Conservation (phyloP, 1,139 yeast species). For the Wickerhamiella pararugosa region DNA sequence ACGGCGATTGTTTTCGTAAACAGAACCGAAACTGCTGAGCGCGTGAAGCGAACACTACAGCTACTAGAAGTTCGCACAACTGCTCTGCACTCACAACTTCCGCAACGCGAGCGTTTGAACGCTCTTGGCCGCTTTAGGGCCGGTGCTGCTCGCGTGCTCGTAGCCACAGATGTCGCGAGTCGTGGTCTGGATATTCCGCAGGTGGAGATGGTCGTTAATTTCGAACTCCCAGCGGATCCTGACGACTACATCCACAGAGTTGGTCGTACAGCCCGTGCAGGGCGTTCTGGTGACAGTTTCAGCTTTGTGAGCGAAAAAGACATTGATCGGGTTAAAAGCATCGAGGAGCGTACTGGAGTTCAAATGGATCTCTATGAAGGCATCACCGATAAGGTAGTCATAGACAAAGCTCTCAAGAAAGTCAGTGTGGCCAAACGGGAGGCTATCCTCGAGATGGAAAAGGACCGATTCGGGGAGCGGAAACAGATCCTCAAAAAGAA, state of each 20-base stretch:
- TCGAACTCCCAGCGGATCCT: constrained; percentile 89
- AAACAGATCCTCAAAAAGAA: constrained; percentile 40
- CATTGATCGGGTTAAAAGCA: constrained; percentile 63
- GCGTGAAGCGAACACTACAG: constrained; percentile 59
- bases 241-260: constrained; percentile 94
- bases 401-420: constrained; percentile 45
- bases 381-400: constrained; percentile 61
- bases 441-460: constrained; percentile 85
- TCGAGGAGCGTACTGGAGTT: constrained; percentile 68
- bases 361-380: constrained; percentile 61
- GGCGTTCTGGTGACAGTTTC: constrained; percentile 55
- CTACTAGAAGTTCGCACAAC: constrained; percentile 68
- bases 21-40: constrained; percentile 79
- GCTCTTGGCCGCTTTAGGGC: constrained; percentile 88
- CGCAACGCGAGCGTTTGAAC: constrained; percentile 79
- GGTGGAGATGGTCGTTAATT: constrained; percentile 79
- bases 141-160: constrained; percentile 77
- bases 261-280: constrained; percentile 99
- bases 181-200: constrained; percentile 95
- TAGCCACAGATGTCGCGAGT: constrained; percentile 93
- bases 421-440: constrained; percentile 80
- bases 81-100: constrained; percentile 88
- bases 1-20: constrained; percentile 83
- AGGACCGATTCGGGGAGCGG: constrained; percentile 71
- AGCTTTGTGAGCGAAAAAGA: constrained; percentile 78